Conservation (phyloP, 768 basidiomycete genomes). For the Psilocybe subaeruginosa region DNA sequence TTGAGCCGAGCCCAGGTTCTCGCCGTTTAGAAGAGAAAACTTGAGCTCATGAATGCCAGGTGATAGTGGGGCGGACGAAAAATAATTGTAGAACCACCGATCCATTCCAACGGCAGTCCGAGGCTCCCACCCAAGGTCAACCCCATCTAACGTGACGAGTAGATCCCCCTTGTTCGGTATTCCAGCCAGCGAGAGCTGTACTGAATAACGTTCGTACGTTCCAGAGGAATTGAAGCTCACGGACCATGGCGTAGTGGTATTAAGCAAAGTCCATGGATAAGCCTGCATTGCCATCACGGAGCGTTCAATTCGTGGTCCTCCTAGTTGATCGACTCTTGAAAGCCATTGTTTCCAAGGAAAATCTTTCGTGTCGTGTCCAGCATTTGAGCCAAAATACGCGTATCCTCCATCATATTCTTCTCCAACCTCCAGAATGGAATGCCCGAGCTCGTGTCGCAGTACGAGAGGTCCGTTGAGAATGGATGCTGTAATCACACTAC, state of each 20-base stretch:
- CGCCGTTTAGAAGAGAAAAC: conserved; percentile 56
- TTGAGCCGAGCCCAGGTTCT: conserved; percentile 60
- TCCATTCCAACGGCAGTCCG: conserved; percentile 61
- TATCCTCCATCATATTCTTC: conserved; percentile 85
- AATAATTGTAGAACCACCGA: conserved; percentile 76
- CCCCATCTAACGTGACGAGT: conserved; percentile 61
- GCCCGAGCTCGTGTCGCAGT: conserved; percentile 79
- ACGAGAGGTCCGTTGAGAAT: conserved; percentile 74
- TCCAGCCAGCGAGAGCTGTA: conserved; percentile 77
- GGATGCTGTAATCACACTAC: conserved; percentile 79
- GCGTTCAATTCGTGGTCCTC: conserved; percentile 54
- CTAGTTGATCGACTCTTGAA: conserved; percentile 16
- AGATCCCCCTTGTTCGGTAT: conserved; percentile 58
- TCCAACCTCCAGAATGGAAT: conserved; percentile 77
- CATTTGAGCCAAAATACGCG: conserved; percentile 74
- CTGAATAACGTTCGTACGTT: conserved; percentile 56
- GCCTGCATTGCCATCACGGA: conserved; percentile 75
- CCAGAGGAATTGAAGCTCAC: conserved; percentile 67
- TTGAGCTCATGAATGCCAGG: conserved; percentile 59
- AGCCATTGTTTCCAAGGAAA: conserved; percentile 80
- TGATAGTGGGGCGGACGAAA: conserved; percentile 39
- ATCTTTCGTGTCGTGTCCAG: conserved; percentile 45
- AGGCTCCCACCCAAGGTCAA: conserved; percentile 62
- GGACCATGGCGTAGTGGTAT: conserved; percentile 61
- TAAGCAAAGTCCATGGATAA: conserved; percentile 78